phyloP scores from a whole-genome alignment of 495 filamentous ascomycete species.

The Daldinia caldariorum region DNA sequence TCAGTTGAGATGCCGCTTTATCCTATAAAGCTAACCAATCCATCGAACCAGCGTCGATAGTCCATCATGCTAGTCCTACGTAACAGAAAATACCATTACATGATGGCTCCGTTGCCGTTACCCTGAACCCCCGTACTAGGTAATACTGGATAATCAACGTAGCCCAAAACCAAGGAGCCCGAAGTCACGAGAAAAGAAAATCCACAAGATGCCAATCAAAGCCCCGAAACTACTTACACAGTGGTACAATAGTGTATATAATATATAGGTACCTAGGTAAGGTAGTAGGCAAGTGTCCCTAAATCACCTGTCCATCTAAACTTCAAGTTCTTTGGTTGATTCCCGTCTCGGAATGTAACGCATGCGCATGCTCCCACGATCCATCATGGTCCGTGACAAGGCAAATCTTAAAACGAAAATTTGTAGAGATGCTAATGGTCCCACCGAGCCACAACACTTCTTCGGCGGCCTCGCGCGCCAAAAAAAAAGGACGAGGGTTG shows the following conservation, averaged over 20 bases:
- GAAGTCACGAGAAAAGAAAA: neutral
- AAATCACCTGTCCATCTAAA: neutral
- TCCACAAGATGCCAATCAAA: neutral
- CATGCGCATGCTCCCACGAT: neutral
- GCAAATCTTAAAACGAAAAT: neutral
- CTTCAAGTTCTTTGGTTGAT: neutral
- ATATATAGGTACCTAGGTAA: no score
- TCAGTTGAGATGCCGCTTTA: neutral
- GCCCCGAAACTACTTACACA: no score
- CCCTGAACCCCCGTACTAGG: neutral
- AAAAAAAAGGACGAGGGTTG: neutral
- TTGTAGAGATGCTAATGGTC: neutral
- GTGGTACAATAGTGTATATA: no score
- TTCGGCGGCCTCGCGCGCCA: neutral
- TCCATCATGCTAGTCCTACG: slow-evolving; percentile 16
- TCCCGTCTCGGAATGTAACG: neutral
- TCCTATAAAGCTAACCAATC: neutral
- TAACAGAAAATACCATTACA: neutral
- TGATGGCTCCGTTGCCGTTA: slow-evolving; percentile 7
- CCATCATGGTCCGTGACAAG: neutral
- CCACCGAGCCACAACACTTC: neutral
- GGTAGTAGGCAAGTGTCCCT: neutral
- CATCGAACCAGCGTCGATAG: slow-evolving; percentile 10
- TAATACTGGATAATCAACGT: neutral
- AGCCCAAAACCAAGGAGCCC: neutral